Base-by-base conservation (phyloP, 1,284 basidiomycete genomes). In the Phlebopus sp. region DNA sequence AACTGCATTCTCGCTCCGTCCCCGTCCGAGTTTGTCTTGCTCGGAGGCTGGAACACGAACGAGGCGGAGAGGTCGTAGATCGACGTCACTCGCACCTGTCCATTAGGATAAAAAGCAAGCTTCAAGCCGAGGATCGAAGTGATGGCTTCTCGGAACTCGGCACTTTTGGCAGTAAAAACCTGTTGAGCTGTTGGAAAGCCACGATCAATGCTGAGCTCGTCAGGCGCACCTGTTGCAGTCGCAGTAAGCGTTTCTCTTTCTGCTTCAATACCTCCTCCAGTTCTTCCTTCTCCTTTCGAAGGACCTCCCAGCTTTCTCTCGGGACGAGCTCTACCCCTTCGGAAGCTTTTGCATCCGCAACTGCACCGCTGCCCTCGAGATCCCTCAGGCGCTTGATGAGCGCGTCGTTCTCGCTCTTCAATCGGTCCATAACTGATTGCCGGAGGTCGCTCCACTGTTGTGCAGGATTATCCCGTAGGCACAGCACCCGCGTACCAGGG, bases 101-200 rank as follows among this genome's bases (percentile, higher is more conserved):
- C 90, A 46, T 90, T 92, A 4, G 84, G 85, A 52, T 88, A 84
- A 63, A 94, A 93, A 1, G 84, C 82, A 31, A 94, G 74, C 64
- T 92, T 92, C 55, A 91, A 81, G 2, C 92, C 92, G 1, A 95
- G 78, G 37, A 95, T 82, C 0, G 83, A 81, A 0, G 82, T 81
- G 42, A 93, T 84, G 11, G 88, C 83, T 56, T 90, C 86, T 14
- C 86, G 76, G 67, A 94, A 92, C 60, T 93, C 90, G 41, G 81
- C 77, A 3, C 82, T 82, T 64, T 92, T 94, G 30, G 81, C 79
- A 0, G 73, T 68, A 61, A 87, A 93, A 1, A 86, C 75, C 80
- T 86, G 55, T 39, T 2, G 18, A 15, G 18, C 19, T 19, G 17
- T 31, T 17, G 18, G 18, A 9, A 13, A 14, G 7, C 23, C 3